Base-by-base conservation (phyloP, 202 grass and related monocot species). In the Zoysia matrella region DNA sequence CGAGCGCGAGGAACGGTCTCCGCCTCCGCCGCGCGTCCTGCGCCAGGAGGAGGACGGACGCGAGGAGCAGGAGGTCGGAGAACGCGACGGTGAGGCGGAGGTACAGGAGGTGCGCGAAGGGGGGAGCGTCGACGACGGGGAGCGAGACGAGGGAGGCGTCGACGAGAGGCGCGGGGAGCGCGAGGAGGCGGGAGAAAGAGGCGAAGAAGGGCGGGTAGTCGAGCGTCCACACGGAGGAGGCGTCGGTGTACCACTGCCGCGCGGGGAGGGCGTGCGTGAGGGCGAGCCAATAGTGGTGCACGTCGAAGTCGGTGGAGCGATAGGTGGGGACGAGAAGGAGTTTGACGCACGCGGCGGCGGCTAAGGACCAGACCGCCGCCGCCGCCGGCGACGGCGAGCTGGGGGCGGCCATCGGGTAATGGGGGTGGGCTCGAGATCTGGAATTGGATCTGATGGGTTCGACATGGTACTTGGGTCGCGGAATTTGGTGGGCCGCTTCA, bases 151-250 rank as follows among this genome's bases (percentile, higher is more conserved):
- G 82, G 55, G 90, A 52, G 40, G 76, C 71, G 64, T 88, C 79
- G 56, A 90, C 71, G 81, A 89, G 62, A 47, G 85, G 82, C 60
- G 84, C 90, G 0, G 89, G 75, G 22, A 92, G 78, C 47, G 95
- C 77, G 66, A 94, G 86, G 69, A 90, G 62, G 80, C 84, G 79
- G 66, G 90, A 88, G 73, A 98, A 95, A 74, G 85, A 86, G 69
- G 95, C 95, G 83, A 98, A 98, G 77, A 98, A 94, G 47, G 95
- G 95, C 12, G 95, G 92, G 82, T 95, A 98, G 61, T 98, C 92
- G 74, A 98, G 92, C 67, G 92, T 89, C 86, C 92, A 95, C 72
- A 83, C 50, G 51, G 86, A 91, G 66, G 92, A 98, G 64, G 43
- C 22, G 55, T 98, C 95, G 80, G 88, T 80, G 74, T 98, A 98